Evolutionary conservation across 257 asterid species (phyloP), one percentile per base, ranked within the genome.

Genomic region (Hygrophila difformis): DNA sequence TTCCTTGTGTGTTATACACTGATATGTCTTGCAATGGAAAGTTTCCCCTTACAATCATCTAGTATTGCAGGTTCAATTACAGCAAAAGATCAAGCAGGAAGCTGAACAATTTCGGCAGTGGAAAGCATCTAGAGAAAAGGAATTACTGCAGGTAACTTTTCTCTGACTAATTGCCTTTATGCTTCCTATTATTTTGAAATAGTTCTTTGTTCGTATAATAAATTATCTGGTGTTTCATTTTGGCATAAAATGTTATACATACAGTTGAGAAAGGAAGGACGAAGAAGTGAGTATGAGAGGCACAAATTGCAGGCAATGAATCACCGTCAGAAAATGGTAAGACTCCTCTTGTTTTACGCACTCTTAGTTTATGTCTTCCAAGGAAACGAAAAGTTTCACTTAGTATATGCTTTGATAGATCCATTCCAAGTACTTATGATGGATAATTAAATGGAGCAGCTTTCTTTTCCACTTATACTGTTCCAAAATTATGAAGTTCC

Each of bases 71-170:
- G 97, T 91, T 52, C 99, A 91, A 67, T 62, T 91, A 68, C 99
- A 87, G 57, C 93, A 91, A 24, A 87, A 84, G 74, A 91, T 91
- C 41, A 91, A 91, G 69, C 99, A 83, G 68, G 97, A 91, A 76
- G 82, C 97, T 28, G 99, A 91, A 61, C 97, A 91, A 59, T 91
- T 91, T 59, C 82, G 99, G 33, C 97, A 76, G 40, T 91, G 99
- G 99, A 91, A 86, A 68, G 97, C 97, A 51, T 91, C 93, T 34
- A 73, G 97, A 40, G 99, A 91, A 67, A 91, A 91, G 71, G 99
- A 91, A 67, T 60, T 91, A 51, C 61, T 91, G 59, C 97, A 91
- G 97, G 96, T 79, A 59, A 38, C 44, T 57, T 33, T 33, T 26
- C 55, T 49, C 26, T 41, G 43, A 34, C 57, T 37, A 16, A 46